These are phyloP conservation scores for Euphorbia lathyris DNA, from an alignment of 345 rosid genomes.

Conservation along the genomic window DNA sequence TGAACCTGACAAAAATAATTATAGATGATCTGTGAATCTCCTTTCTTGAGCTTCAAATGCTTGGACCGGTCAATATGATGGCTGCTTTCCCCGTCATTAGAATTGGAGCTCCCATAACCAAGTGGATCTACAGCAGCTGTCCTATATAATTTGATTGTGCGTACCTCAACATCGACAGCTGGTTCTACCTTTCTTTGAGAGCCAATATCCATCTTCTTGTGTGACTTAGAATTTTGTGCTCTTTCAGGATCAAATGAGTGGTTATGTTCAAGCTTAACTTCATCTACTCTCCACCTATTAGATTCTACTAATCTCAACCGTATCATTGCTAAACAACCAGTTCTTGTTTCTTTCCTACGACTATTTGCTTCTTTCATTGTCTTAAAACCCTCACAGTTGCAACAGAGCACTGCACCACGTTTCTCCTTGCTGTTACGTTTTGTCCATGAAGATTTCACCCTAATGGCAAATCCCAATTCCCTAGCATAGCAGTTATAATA, in stretches of 20 bases:
- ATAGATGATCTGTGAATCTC: conserved; percentile 54
- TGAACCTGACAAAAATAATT: conserved; percentile 65
- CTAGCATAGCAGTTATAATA: conserved; percentile 28
- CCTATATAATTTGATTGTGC: conserved; percentile 51
- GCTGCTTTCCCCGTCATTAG: conserved; percentile 28
- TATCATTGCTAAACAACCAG: conserved; percentile 30
- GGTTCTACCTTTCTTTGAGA: conserved; percentile 45
- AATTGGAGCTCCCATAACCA: conserved; percentile 38
- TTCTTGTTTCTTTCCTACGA: conserved; percentile 27
- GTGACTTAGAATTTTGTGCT: conserved; percentile 30
- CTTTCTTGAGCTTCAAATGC: conserved; percentile 50
- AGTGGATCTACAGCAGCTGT: conserved; percentile 52
- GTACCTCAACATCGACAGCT: conserved; percentile 49
- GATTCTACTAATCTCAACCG: conserved; percentile 29
- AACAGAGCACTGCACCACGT: conserved; percentile 30
- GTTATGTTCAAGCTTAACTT: conserved; percentile 29
- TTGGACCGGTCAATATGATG: conserved; percentile 28
- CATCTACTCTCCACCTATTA: conserved; percentile 30
- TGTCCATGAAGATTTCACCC: conserved; percentile 32
- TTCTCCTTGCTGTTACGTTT: conserved; percentile 32
- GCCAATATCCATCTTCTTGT: conserved; percentile 45
- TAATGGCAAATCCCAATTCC: conserved; percentile 27
- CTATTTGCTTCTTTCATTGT: conserved; percentile 25
- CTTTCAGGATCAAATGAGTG: conserved; percentile 25
- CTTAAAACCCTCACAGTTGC: conserved; percentile 30